phyloP scores from a whole-genome alignment of 495 filamentous ascomycete species.

The Hypoxylon fuscum region DNA sequence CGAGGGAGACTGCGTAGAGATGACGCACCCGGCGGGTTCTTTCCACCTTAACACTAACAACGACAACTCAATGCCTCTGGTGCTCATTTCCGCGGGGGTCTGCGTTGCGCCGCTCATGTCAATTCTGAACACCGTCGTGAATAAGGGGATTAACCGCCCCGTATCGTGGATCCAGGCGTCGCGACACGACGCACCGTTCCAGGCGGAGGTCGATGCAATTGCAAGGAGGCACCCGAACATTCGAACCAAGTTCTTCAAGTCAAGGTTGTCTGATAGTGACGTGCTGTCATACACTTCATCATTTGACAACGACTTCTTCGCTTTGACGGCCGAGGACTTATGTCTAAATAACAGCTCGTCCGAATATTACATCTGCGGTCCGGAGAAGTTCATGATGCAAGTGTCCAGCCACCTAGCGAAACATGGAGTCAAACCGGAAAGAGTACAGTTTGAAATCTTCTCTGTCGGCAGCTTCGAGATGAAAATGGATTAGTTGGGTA shows the following conservation, averaged over 20 bases:
- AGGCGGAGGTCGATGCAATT: constrained; percentile 59
- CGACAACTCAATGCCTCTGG: constrained; percentile 60
- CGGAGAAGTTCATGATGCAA: constrained; percentile 65
- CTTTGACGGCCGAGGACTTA: constrained; percentile 58
- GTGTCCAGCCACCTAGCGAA: constrained; percentile 53
- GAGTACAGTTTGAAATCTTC: constrained; percentile 68
- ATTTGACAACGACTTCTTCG: constrained; percentile 63
- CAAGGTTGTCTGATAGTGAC: constrained; percentile 54
- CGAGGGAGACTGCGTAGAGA: constrained; percentile 68
- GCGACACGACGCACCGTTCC: constrained; percentile 62
- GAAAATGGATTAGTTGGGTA: constrained; percentile 16
- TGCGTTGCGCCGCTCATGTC: constrained; percentile 72
- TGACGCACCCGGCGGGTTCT: constrained; percentile 76
- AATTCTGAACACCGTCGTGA: constrained; percentile 67
- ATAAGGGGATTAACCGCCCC: constrained; percentile 51
- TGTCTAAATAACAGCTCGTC: constrained; percentile 60
- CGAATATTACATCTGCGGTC: constrained; percentile 74
- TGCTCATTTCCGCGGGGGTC: constrained; percentile 74
- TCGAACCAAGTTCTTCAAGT: constrained; percentile 53
- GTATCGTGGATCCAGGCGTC: constrained; percentile 75
- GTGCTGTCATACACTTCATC: constrained; percentile 53
- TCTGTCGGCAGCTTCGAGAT: constrained; percentile 60
- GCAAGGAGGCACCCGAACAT: constrained; percentile 52
- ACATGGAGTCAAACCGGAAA: constrained; percentile 56
- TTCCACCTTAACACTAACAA: constrained; percentile 63